Conservation (phyloP, 805 yeast species). For the Metschnikowia gelsemii region DNA sequence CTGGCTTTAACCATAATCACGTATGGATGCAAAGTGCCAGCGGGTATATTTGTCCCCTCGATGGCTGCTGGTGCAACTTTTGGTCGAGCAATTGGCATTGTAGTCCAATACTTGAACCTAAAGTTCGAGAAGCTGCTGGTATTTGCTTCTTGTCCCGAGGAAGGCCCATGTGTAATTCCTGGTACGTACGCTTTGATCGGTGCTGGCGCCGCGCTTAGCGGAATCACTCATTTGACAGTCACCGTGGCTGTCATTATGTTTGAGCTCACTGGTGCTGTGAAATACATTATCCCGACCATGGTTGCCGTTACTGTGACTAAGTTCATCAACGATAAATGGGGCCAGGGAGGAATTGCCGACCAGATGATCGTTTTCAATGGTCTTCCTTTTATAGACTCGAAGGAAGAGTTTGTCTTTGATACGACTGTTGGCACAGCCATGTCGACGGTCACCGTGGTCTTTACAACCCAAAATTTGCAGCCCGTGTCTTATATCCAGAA, state of each 20-base stretch:
- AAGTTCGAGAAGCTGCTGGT: conserved; percentile 35
- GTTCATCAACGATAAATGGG: conserved; percentile 71
- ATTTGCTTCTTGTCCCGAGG: conserved; percentile 33
- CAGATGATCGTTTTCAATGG: conserved; percentile 90
- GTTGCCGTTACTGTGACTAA: conserved; percentile 89
- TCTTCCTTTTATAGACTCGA: conserved; percentile 72
- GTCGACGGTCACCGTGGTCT: conserved; percentile 43
- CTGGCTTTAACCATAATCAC: conserved; percentile 74
- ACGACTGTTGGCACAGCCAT: conserved; percentile 57
- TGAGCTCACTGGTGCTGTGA: conserved; percentile 92
- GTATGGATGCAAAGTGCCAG: conserved; percentile 92
- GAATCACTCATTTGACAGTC: conserved; percentile 88
- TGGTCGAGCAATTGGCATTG: conserved; percentile 82
- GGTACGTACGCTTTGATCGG: conserved; percentile 96
- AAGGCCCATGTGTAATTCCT: conserved; percentile 69
- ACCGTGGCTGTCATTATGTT: conserved; percentile 95
- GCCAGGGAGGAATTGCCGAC: conserved; percentile 88
- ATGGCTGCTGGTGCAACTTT: conserved; percentile 96
- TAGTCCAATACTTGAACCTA: conserved; percentile 50
- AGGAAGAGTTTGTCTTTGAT: conserved; percentile 60
- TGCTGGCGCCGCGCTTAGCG: conserved; percentile 92
- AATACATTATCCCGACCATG: conserved; percentile 93
- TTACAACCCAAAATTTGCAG: conserved; percentile 36
- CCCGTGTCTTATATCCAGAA: conserved; percentile 33
- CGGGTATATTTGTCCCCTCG: conserved; percentile 96